These are phyloP conservation scores for Anaeromyces robustus DNA, from an alignment of 192 early-diverging fungal species.

Conservation along the genomic window DNA sequence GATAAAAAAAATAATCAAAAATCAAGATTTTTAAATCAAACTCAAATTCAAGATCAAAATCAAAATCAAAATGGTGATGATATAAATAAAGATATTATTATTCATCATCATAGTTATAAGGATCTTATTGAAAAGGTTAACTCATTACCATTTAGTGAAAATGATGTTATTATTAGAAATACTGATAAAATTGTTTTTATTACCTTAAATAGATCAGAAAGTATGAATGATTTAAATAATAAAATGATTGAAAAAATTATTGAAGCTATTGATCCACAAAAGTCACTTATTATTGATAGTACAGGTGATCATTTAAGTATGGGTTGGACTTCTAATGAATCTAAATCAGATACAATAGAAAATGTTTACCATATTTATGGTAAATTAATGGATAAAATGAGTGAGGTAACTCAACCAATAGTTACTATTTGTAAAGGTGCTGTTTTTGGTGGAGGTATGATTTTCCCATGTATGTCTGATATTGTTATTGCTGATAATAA, in stretches of 20 bases:
- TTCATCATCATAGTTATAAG: too few relatives aligned
- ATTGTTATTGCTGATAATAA: neutral
- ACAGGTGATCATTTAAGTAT: neutral
- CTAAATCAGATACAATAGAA: neutral
- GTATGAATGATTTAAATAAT: neutral
- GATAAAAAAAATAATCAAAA: too few relatives aligned
- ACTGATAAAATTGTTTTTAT: neutral
- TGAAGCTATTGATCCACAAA: neutral
- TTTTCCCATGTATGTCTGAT: neutral
- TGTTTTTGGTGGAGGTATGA: neutral
- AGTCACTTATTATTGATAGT: neutral
- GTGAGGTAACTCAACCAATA: neutral
- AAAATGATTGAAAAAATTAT: neutral
- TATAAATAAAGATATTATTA: too few relatives aligned
- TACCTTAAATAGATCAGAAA: neutral
- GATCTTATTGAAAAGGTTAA: neutral
- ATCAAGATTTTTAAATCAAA: too few relatives aligned
- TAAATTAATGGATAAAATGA: neutral
- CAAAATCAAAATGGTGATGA: too few relatives aligned
- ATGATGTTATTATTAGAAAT: neutral
- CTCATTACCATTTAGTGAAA: neutral
- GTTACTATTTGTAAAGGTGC: neutral
- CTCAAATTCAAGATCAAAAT: too few relatives aligned
- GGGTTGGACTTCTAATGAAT: neutral
- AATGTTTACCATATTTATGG: neutral